Evolutionary conservation across 2,329 filamentous ascomycete species (phyloP), one percentile per base, ranked within the genome.

Genomic region (Scedosporium minutisporum): DNA sequence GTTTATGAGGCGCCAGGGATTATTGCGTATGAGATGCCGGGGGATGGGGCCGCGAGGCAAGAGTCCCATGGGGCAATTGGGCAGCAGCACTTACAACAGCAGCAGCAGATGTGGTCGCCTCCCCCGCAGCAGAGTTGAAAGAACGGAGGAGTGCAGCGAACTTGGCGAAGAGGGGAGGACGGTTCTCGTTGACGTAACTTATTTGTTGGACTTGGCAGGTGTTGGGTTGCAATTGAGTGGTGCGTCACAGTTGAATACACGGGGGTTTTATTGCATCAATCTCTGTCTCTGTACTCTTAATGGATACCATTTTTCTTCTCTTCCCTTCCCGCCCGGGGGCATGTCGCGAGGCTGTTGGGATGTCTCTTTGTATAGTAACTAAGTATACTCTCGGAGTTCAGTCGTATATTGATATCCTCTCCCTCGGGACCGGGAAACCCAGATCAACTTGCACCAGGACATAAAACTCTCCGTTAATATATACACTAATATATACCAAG

Each of bases 21-120:
- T 6, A 33, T 61, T 27, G 42, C 59, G 14, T 61, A 61, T 18
- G 59, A 60, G 59, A 61, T 61, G 59, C 23, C 44, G 59, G 44
- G 25, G 33, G 44, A 61, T 18, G 44, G 48, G 42, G 6, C 10
- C 4, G 10, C 9, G 3, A 38, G 58, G 41, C 12, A 18, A 12
- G 58, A 14, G 16, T 9, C 14, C 41, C n/a, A 42, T n/a, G 25
- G 12, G 25, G 3, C 6, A 14, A 41, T 3, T 27, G 29, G 16
- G 41, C 57, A 55, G 21, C 44, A 6, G 44, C 44, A 18, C n/a
- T 23, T 18, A 23, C 44, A 48, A 23, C 44, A 48, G 7, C 21
- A 53, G 10, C 48, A 53, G 21, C 33, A 38, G 33, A 38, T 4
- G 33, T 38, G 33, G 33, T 38, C 9, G 51, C 51, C 18, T 23